A percentile compares a stretch with the other conserved stretches of the same genome.
These are phyloP conservation scores for Suhomyces guaymorum DNA, from an alignment of 1,139 yeast genomes.

Conservation along the genomic window DNA sequence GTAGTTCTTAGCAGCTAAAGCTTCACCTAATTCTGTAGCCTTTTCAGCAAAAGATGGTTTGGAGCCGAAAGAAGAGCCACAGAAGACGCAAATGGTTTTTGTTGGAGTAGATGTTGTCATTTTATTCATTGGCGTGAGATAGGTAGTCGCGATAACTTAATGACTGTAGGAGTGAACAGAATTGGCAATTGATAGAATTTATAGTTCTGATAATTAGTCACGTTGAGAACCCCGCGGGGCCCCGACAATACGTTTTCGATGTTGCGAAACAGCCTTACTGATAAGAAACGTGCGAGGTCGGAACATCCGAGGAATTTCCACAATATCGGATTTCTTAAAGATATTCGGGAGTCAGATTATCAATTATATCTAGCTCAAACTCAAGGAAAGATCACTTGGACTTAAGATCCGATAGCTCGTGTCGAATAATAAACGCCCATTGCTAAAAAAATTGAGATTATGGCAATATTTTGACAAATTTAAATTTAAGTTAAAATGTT, in stretches of 20 bases:
- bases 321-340: too few relatives aligned
- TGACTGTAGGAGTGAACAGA: too few relatives aligned
- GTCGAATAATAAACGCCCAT: too few relatives aligned
- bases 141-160: neutral
- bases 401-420: too few relatives aligned
- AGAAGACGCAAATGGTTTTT: constrained; percentile 74
- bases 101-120: constrained; percentile 24
- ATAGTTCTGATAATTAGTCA: constrained; percentile 1
- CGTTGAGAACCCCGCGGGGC: constrained; percentile 7
- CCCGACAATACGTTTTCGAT: constrained; percentile 1
- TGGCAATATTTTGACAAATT: too few relatives aligned
- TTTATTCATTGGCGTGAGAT: neutral
- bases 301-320: neutral
- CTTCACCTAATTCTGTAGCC: constrained; percentile 61
- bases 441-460: too few relatives aligned
- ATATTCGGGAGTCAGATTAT: too few relatives aligned
- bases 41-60: constrained; percentile 50
- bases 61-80: constrained; percentile 80
- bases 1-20: constrained; percentile 61
- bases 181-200: too few relatives aligned
- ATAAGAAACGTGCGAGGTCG: neutral
- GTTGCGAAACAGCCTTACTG: neutral
- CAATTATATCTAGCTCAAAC: too few relatives aligned
- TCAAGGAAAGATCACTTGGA: too few relatives aligned
- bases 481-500: too few relatives aligned